These are phyloP conservation scores for Ceratocystis variospora DNA, from an alignment of 2,329 filamentous ascomycete genomes.

Conservation along the genomic window DNA sequence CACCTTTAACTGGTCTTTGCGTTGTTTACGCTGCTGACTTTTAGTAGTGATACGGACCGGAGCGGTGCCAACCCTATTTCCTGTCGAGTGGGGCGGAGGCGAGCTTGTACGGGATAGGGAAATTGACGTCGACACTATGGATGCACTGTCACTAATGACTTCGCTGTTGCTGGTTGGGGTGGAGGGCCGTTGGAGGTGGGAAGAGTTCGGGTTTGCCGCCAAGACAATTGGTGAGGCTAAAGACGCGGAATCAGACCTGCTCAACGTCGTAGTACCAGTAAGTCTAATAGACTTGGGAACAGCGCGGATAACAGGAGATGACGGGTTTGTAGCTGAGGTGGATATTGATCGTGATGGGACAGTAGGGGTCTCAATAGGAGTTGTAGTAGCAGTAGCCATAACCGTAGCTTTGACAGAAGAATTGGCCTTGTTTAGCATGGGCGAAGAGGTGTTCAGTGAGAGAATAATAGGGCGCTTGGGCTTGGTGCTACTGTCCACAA, in stretches of 20 bases:
- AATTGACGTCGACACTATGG: slow-evolving; percentile 56
- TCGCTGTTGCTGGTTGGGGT: slow-evolving; percentile 53
- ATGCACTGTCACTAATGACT: slow-evolving; percentile 61
- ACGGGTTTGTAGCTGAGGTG: background rate
- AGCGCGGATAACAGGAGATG: slow-evolving; percentile 11
- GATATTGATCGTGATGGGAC: background rate
- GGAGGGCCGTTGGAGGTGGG: slow-evolving; percentile 43
- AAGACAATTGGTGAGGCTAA: slow-evolving; percentile 28
- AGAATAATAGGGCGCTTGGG: slow-evolving; percentile 5
- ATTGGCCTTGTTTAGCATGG: background rate
- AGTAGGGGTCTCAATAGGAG: slow-evolving; percentile 9
- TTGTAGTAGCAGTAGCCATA: background rate
- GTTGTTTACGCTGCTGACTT: slow-evolving; percentile 64
- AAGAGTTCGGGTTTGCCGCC: background rate
- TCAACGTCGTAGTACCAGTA: slow-evolving; percentile 2
- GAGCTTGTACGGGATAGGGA: slow-evolving; percentile 57
- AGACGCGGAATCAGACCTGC: slow-evolving; percentile 26
- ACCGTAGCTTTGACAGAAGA: slow-evolving; percentile 1
- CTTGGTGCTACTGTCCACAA: slow-evolving; percentile 12
- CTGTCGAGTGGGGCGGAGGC: slow-evolving; percentile 48
- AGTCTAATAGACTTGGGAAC: slow-evolving; percentile 12
- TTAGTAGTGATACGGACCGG: slow-evolving; percentile 58
- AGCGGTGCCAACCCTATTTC: slow-evolving; percentile 49
- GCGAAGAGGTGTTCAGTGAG: slow-evolving; percentile 9
- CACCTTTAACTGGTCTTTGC: slow-evolving; percentile 48